phyloP scores from a whole-genome alignment of 2,329 filamentous ascomycete species.

The Kalmusia sp. region DNA sequence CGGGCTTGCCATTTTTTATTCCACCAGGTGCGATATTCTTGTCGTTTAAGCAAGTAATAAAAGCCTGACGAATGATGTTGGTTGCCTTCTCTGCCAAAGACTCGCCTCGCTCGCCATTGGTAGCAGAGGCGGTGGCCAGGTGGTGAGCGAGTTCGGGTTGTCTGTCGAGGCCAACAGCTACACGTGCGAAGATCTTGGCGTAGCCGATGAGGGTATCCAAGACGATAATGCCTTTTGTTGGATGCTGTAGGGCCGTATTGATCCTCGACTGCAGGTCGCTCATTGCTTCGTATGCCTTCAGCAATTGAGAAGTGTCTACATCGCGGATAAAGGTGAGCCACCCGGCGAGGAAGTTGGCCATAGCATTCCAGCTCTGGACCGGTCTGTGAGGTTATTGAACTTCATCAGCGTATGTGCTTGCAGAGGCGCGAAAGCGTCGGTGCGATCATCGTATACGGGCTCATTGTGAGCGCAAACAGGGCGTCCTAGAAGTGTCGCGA shows the following conservation, averaged over 20 bases:
- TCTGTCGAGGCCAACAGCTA: constrained; percentile 85
- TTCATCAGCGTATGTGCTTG: no score
- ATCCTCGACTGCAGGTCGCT: constrained; percentile 81
- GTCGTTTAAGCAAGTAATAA: constrained; percentile 88
- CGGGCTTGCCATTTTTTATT: constrained; percentile 67
- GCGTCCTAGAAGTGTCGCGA: no score
- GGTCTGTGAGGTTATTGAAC: no score
- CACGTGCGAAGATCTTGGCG: constrained; percentile 77
- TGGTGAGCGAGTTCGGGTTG: constrained; percentile 77
- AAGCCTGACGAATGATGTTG: constrained; percentile 88
- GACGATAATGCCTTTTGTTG: constrained; percentile 79
- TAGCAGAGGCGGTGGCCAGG: constrained; percentile 59
- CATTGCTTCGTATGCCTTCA: constrained; percentile 77
- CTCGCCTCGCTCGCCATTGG: constrained; percentile 71
- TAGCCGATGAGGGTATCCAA: constrained; percentile 84
- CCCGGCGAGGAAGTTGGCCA: constrained; percentile 79
- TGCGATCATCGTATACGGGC: no score
- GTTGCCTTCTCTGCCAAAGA: constrained; percentile 87
- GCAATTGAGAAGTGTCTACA: constrained; percentile 76
- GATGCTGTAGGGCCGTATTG: constrained; percentile 80
- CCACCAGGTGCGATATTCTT: constrained; percentile 69
- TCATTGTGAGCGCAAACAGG: no score
- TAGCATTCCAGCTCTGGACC: constrained; percentile 73
- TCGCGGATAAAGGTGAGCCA: constrained; percentile 85
- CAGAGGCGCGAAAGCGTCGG: no score